phyloP scores from a whole-genome alignment of 495 filamentous ascomycete genomes.

The Amphirosellinia nigrospora region DNA sequence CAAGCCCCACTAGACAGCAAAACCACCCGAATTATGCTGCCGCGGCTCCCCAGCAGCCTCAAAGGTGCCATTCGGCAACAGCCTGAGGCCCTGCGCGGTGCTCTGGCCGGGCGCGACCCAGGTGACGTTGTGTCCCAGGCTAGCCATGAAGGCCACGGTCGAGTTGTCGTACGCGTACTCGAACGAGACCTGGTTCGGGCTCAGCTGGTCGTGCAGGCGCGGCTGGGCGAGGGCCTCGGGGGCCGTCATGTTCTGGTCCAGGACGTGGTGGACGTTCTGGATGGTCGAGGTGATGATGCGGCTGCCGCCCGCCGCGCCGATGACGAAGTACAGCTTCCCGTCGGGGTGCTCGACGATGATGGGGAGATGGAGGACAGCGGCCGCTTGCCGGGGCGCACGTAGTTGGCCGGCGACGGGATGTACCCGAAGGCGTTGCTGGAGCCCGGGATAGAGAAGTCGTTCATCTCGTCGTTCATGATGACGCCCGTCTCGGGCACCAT shows the following conservation, averaged over 20 bases:
- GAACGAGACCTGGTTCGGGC: conserved; percentile 70
- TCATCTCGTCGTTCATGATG: conserved; percentile 95
- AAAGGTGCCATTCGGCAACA: conserved; percentile 71
- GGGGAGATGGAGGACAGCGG: conserved; percentile 82
- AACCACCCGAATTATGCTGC: conserved; percentile 74
- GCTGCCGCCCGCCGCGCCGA: conserved; percentile 84
- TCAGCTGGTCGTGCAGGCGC: conserved; percentile 82
- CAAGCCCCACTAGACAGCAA: conserved; percentile 57
- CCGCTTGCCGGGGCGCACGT: conserved; percentile 78
- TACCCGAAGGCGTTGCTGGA: conserved; percentile 81
- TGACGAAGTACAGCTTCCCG: conserved; percentile 68
- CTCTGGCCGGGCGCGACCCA: conserved; percentile 69
- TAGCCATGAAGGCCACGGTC: conserved; percentile 68
- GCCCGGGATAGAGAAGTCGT: conserved; percentile 85
- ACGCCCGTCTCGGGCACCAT: conserved; percentile 79
- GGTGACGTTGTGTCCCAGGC: conserved; percentile 73
- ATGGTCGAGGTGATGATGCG: conserved; percentile 85
- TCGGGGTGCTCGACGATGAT: conserved; percentile 74
- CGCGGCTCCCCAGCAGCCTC: conserved; percentile 70
- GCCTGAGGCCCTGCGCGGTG: conserved; percentile 73
- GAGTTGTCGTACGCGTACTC: conserved; percentile 73
- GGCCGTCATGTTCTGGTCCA: conserved; percentile 67
- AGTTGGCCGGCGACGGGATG: conserved; percentile 79
- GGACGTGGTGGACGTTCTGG: conserved; percentile 74
- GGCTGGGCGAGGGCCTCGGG: conserved; percentile 68